A percentile compares a stretch with the other conserved stretches of the same genome.
Evolutionary conservation across 2,329 filamentous ascomycete species (phyloP).

Genomic region (Pseudofabraea citricarpa): DNA sequence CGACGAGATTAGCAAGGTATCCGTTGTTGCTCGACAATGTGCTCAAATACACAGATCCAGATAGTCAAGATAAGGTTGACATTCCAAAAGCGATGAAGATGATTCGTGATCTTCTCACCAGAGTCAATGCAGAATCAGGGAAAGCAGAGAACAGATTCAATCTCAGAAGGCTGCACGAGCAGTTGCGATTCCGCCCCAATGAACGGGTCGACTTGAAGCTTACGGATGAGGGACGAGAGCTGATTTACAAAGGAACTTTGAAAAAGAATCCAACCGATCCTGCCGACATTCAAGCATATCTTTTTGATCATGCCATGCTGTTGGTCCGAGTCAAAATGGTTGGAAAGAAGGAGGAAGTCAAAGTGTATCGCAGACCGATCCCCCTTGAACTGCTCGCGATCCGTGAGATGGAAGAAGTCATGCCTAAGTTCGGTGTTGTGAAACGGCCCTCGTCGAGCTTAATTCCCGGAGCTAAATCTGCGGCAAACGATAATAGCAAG

Average conservation of each 20-base stretch:
- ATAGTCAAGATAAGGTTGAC: conserved; percentile 84
- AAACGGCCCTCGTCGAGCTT: conserved; percentile 88
- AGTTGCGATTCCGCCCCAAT: conserved; percentile 83
- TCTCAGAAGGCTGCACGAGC: conserved; percentile 82
- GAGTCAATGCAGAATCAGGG: conserved; percentile 91
- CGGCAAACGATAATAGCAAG: conserved; percentile 48
- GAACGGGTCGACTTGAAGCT: conserved; percentile 92
- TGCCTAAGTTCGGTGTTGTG: conserved; percentile 71
- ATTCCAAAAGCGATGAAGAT: conserved; percentile 83
- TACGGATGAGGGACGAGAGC: conserved; percentile 85
- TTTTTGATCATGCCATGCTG: conserved; percentile 94
- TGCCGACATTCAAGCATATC: conserved; percentile 86
- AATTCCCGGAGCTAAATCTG: conserved; percentile 55
- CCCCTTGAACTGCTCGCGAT: conserved; percentile 90
- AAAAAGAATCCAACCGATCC: conserved; percentile 89
- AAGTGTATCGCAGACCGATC: conserved; percentile 91
- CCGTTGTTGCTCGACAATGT: conserved; percentile 89
- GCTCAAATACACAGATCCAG: conserved; percentile 84
- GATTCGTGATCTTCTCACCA: conserved; percentile 80
- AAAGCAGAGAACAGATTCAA: conserved; percentile 99
- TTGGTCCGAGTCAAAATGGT: conserved; percentile 86
- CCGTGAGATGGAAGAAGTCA: conserved; percentile 94
- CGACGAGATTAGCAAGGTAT: conserved; percentile 89
- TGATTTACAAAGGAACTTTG: conserved; percentile 90
- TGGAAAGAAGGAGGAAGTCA: conserved; percentile 90